phyloP scores from a whole-genome alignment of 2,329 filamentous ascomycete genomes.

The Penicillium capsulatum region DNA sequence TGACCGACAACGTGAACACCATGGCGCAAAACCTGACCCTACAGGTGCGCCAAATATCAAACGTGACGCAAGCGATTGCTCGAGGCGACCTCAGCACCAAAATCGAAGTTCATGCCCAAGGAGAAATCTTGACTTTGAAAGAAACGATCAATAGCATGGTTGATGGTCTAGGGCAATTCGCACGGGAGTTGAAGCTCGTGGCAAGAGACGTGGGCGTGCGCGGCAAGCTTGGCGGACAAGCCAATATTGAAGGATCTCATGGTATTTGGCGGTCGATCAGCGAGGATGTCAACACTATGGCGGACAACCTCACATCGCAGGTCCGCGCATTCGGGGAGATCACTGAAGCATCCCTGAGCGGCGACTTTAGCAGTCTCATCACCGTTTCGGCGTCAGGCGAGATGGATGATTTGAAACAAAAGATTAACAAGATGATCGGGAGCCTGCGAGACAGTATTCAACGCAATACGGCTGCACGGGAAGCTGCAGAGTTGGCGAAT shows the following conservation, averaged over 20 bases:
- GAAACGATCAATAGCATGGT: slow-evolving; percentile 99
- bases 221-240: slow-evolving; percentile 95
- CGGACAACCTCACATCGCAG: slow-evolving; percentile 78
- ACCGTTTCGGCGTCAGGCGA: slow-evolving; percentile 92
- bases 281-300: slow-evolving; percentile 89
- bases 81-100: slow-evolving; percentile 91
- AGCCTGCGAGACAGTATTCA: slow-evolving; percentile 91
- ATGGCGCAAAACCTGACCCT: slow-evolving; percentile 58
- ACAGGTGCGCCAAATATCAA: slow-evolving; percentile 79
- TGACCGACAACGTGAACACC: slow-evolving; percentile 61
- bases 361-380: slow-evolving; percentile 90
- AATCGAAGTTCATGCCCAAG: slow-evolving; percentile 87
- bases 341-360: slow-evolving; percentile 87
- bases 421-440: slow-evolving; percentile 98
- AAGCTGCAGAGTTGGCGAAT: slow-evolving; percentile 89
- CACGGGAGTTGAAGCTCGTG: slow-evolving; percentile 85
- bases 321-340: slow-evolving; percentile 95
- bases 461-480: slow-evolving; percentile 84
- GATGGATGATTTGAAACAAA: slow-evolving; percentile 95
- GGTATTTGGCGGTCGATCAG: slow-evolving; percentile 97
- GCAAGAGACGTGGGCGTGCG: slow-evolving; percentile 93
- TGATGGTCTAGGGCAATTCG: slow-evolving; percentile 85
- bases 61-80: slow-evolving; percentile 86
- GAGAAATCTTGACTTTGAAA: slow-evolving; percentile 85
- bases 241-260: slow-evolving; percentile 81